Evolutionary conservation across 2,329 filamentous ascomycete genomes (phyloP), one percentile per base, ranked within the genome.

Genomic region (Colletotrichum salicis): DNA sequence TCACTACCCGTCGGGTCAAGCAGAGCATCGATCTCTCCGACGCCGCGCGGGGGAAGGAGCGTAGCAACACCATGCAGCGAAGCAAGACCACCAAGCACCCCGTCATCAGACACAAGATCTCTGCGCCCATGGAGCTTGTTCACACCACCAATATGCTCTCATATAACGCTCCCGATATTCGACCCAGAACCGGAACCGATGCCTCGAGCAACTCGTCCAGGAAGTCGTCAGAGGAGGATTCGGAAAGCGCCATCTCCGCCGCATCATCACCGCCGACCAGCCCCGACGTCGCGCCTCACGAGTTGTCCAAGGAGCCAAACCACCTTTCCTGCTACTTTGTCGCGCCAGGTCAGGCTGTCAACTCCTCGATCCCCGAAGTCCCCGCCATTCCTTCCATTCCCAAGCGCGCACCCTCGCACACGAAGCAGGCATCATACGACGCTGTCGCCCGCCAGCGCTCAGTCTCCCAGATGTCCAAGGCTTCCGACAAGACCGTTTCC

Each of bases 61-160:
- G 70, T 51, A 63, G 41, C 61, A 71, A 63, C 41, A 35, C 59
- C 48, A 84, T 85, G 24, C 83, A 85, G 59, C 85, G 87, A 76
- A 88, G 85, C 81, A 86, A 85, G 77, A 86, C 86, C 55, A 83
- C 82, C 77, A 88, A 86, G 80, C 80, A 70, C 76, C 77, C 74
- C 75, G 79, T 75, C 74, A 84, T 91, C 75, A 89, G 92, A 71
- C 82, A 87, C 80, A 92, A 95, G 85, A 99, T 99, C 80, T 99
- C 96, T 1, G 90, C 88, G 3, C 96, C 96, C 0, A 88, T 97
- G 64, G 92, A 95, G 82, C 88, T 99, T 74, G 86, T 98, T 60
- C 97, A 96, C 71, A 97, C 96, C 5, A 98, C 96, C 76, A 99
- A 98, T 83, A 94, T 97, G 89, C 91, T 98, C 66, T 95, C 94